Evolutionary conservation across 2,329 filamentous ascomycete species (phyloP), one percentile per base, ranked within the genome.

Genomic region (Alternaria postmessia): DNA sequence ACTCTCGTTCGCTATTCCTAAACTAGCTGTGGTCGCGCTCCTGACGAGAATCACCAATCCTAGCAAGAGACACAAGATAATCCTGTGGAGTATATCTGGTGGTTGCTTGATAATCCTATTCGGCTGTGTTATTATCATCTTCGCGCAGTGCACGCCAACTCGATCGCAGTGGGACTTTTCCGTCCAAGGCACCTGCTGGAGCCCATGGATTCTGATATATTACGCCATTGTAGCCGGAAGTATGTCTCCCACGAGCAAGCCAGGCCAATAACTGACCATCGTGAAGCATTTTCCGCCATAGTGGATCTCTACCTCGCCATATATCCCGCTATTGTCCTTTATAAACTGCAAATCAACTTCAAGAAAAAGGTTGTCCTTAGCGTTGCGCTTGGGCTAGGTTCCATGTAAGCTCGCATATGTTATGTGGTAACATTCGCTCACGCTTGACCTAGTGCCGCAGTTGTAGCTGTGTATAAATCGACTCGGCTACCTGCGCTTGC

Each of bases 231-330:
- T 51, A 20, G 22, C 48, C 7, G 48, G 48, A 26, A 51, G 48
- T 41, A 30, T 12, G 34, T 51, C 11, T 38, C 18, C 22, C 16
- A 11, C 34, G n/a, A 28, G 5, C 20, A 18, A 28, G 6, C 9
- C 32, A 18, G 28, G 22, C 20, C 24, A n/a, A 20, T 20, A 16
- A 39, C 32, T 51, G 16, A 38, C 16, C 22, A 16, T 26, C 3
- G 16, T 14, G n/a, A 20, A 39, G 16, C 32, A 7, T 26, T 41
- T 32, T 51, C 48, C n/a, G 48, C 34, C n/a, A 26, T 39, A 11
- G 48, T 51, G 24, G 48, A 51, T 18, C 48, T 51, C 22, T 51
- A 51, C 32, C 48, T 51, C 48, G 48, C 48, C 7, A 26, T 51
- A 16, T 51, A 41, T 26, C 48, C 34, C 34, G 22, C 48, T 16